Evolutionary conservation across 164 flowering plant genomes (phyloP), one percentile per base, ranked within the genome.

Genomic region (Vitis labrusca): DNA sequence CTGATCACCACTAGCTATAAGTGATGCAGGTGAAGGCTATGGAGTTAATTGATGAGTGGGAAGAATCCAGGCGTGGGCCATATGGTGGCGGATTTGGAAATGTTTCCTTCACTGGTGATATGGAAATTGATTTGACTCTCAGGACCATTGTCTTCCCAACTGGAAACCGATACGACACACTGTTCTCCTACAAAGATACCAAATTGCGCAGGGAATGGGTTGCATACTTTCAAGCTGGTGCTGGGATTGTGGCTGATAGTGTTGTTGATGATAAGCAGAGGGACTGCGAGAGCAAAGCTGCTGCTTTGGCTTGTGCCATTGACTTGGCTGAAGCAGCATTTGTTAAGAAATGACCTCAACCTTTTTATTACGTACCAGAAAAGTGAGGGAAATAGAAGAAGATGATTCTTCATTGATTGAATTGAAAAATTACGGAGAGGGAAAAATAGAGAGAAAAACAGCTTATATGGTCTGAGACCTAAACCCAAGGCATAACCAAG

Each of bases 71-170:
- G 54, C 85, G 99, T 2, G 99, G 99, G 9, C 98, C 99, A 0
- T 95, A 93, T 64, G 89, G 99, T 66, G 99, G 99, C 8, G 98
- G 99, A 23, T 86, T 95, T 59, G 99, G 98, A 8, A 79, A 88
- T 13, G 70, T 95, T 29, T 93, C 97, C 52, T 95, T 90, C 67
- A 49, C 87, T 0, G 97, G 96, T 0, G 89, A 89, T 58, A 90
- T 93, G 98, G 97, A 93, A 76, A 84, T 95, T 59, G 92, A 94
- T 3, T 77, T 93, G 10, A 92, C 98, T 71, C 77, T 91, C 14
- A 85, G 97, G 65, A 95, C 99, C 17, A 88, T 95, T 2, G 93
- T 95, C 9, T 92, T 92, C 83, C 88, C 93, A 10, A 91, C 88
- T 12, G 84, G 77, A 32, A 27, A 74, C 2, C 85, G 83, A 4